Evolutionary conservation across 1,139 yeast species (phyloP), one percentile per base, ranked within the genome.

Genomic region (Saccharomycopsis crataegensis): DNA sequence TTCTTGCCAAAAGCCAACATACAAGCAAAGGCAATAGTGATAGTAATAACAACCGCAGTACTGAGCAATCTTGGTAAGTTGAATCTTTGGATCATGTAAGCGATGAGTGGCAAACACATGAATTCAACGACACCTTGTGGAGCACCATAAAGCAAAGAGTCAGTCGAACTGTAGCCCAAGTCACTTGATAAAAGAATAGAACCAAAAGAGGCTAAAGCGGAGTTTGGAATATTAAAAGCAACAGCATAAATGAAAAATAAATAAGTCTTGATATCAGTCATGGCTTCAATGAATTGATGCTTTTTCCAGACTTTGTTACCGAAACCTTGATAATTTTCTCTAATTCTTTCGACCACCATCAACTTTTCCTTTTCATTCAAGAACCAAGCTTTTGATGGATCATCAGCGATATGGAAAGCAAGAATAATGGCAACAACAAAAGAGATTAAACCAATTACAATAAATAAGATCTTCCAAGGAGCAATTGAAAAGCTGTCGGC

Each of bases 271-370:
- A 70, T 64, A 55, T 76, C 80, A 17, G 58, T 60, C 41, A 75
- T 57, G 1, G 76, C 74, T 61, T 76, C 79, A 59, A 64, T 65
- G 45, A 80, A 69, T 62, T 83, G 90, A 49, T 77, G 66, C 63
- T 64, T 68, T 60, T 83, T 82, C 66, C 79, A 75, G 43, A 70
- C 67, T 49, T 65, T 68, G 62, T 72, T 74, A 38, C 82, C 82
- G 57, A 76, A 74, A 28, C 83, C 83, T 59, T 67, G 70, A 45
- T 68, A 62, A 59, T 70, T 69, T 6, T 58, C 62, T 28, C 69
- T 62, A 67, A 79, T 72, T 37, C 75, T 66, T 46, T 76, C 75
- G 48, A 77, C 68, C 12, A 72, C 71, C 59, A 74, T 61, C 55
- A 67, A 59, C 65, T 73, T 74, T 54, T 80, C 84, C 36, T 68